A percentile compares a stretch with the other conserved stretches of the same genome.
phyloP scores from a whole-genome alignment of 768 basidiomycete genomes.

The Tulasnella sp. region DNA sequence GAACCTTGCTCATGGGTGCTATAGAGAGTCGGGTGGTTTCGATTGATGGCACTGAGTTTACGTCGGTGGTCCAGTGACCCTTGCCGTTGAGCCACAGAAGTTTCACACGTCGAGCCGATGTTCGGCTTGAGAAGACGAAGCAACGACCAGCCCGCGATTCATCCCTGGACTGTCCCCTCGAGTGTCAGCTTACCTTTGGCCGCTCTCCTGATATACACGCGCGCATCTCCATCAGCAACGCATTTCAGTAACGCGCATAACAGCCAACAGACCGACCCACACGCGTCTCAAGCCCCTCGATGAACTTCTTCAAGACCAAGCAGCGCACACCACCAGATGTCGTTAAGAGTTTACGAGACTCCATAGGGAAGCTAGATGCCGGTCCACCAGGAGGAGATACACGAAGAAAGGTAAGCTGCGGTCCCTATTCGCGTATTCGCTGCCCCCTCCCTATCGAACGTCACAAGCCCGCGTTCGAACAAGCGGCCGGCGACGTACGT shows the following conservation, averaged over 20 bases:
- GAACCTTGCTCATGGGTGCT: too few relatives aligned
- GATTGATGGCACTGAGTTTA: too few relatives aligned
- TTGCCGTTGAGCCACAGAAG: too few relatives aligned
- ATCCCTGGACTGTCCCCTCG: neutral
- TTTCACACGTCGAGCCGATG: neutral
- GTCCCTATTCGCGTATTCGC: neutral
- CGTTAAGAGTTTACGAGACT: constrained; percentile 74
- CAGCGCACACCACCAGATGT: constrained; percentile 83
- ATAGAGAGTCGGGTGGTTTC: too few relatives aligned
- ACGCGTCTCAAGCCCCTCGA: constrained; percentile 37
- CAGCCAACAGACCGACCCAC: neutral
- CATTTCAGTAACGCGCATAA: neutral
- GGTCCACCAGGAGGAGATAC: constrained; percentile 71
- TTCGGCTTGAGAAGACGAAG: neutral
- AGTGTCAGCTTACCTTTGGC: neutral
- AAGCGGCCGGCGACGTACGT: neutral
- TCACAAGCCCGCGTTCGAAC: neutral
- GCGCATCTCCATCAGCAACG: neutral
- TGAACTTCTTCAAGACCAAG: constrained; percentile 97
- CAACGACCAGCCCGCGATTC: neutral
- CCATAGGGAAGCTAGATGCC: constrained; percentile 69
- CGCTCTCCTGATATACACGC: neutral
- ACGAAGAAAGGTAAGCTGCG: constrained; percentile 66
- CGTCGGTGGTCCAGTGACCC: too few relatives aligned
- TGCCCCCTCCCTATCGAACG: neutral